Evolutionary conservation across 768 basidiomycete species (phyloP).

Genomic region (Steccherinum ochraceum): DNA sequence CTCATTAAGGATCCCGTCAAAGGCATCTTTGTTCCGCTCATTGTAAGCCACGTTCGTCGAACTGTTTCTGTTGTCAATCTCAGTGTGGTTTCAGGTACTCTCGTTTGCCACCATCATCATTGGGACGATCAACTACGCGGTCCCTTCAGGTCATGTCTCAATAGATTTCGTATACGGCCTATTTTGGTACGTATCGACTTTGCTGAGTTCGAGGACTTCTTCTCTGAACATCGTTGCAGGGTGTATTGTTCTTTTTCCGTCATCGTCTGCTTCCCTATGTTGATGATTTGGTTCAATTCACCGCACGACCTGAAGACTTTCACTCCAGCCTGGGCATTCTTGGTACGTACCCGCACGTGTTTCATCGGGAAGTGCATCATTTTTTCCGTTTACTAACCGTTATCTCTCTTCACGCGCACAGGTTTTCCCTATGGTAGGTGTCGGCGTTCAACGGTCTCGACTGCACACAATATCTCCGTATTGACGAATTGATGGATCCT

Average conservation of each 20-base stretch:
- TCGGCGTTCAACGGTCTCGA: too few species aligned
- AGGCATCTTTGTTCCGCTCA: constrained; percentile 35
- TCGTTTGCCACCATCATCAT: constrained; percentile 45
- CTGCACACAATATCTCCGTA: background rate
- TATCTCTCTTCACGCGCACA: constrained; percentile 6
- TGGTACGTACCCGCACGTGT: constrained; percentile 26
- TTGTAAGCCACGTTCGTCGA: too few species aligned
- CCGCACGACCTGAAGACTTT: constrained; percentile 38
- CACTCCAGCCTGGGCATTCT: constrained; percentile 28
- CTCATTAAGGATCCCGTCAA: constrained; percentile 37
- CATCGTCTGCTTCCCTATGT: constrained; percentile 37
- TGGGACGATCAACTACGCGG: constrained; percentile 39
- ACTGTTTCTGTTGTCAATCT: too few species aligned
- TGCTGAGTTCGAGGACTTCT: background rate
- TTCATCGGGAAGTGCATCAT: too few species aligned
- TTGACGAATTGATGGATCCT: background rate
- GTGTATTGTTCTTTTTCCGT: constrained; percentile 33
- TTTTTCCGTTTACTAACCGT: background rate
- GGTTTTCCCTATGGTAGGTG: constrained; percentile 30
- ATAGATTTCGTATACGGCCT: constrained; percentile 31
- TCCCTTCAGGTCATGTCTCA: constrained; percentile 29
- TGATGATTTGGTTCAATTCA: constrained; percentile 43
- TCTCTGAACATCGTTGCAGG: constrained; percentile 18
- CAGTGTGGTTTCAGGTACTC: constrained; percentile 37
- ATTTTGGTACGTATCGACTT: constrained; percentile 32